phyloP scores from a whole-genome alignment of 2,329 filamentous ascomycete species.

The Colletotrichum sp. region DNA sequence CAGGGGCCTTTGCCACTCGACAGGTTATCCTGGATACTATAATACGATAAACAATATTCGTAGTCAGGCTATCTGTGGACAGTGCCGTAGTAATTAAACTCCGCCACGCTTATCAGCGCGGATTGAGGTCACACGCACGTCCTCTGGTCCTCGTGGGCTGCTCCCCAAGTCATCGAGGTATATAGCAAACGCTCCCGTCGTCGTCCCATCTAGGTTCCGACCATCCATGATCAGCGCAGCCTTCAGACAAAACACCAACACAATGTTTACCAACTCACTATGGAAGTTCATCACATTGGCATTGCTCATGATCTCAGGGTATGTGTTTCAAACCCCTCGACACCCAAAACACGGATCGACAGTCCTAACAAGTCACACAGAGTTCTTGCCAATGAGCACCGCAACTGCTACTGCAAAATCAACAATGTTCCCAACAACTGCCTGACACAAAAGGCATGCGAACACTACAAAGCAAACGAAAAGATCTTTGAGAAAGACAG shows the following conservation, averaged over 20 bases:
- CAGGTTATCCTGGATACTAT: not conserved
- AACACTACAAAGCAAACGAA: not conserved
- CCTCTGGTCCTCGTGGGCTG: not conserved
- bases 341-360: not conserved
- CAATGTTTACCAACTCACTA: not conserved
- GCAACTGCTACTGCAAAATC: not conserved
- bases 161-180: not conserved
- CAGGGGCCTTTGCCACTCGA: not conserved
- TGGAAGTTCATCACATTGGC: not conserved
- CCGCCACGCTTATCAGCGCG: not conserved
- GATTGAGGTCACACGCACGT: not conserved
- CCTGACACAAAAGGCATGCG: not conserved
- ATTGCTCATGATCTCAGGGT: not conserved
- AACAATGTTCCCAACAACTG: not conserved
- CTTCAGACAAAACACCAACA: not conserved
- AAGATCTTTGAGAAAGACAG: not conserved
- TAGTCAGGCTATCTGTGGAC: not conserved
- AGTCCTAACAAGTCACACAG: not conserved
- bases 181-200: not conserved
- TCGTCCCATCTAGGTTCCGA: not conserved
- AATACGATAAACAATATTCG: not conserved
- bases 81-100: not conserved
- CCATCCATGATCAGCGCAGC: not conserved
- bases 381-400: not conserved
- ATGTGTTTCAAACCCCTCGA: not conserved